Evolutionary conservation across 1,284 basidiomycete species (phyloP).

Genomic region (Trametes polyzona): DNA sequence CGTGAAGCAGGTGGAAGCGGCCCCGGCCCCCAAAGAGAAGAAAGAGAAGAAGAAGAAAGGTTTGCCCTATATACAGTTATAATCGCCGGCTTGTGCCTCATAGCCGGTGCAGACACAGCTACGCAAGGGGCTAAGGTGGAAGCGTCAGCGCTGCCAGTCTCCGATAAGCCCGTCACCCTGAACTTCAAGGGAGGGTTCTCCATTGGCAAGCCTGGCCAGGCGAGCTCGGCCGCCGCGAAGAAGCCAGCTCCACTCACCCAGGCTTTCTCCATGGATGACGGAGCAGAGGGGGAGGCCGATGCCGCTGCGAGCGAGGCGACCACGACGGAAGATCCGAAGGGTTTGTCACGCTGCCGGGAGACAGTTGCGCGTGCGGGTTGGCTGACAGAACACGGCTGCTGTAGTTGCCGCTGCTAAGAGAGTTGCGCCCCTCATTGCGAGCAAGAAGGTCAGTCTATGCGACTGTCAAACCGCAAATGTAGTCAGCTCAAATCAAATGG

Average conservation of each 20-base stretch:
- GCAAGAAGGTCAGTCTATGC: slow-evolving; percentile 74
- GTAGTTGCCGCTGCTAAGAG: slow-evolving; percentile 69
- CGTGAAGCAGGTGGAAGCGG: slow-evolving; percentile 37
- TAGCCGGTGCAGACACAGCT: neutral
- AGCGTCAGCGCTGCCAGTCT: slow-evolving; percentile 69
- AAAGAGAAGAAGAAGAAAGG: slow-evolving; percentile 73
- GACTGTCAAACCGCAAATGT: too few relatives aligned
- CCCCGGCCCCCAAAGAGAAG: slow-evolving; percentile 52
- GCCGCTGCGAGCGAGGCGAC: slow-evolving; percentile 25
- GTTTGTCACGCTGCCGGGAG: slow-evolving; percentile 43
- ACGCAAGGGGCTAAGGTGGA: slow-evolving; percentile 40
- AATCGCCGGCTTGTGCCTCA: neutral
- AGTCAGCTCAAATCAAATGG: too few relatives aligned
- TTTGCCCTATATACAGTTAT: slow-evolving; percentile 19
- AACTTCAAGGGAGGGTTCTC: slow-evolving; percentile 61
- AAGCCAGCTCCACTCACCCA: slow-evolving; percentile 47
- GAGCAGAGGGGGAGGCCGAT: slow-evolving; percentile 26
- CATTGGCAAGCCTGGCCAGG: slow-evolving; percentile 37
- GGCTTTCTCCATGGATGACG: slow-evolving; percentile 58
- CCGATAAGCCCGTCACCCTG: slow-evolving; percentile 77
- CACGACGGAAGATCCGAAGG: slow-evolving; percentile 55
- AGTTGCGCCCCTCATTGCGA: slow-evolving; percentile 82
- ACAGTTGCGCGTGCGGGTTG: slow-evolving; percentile 20
- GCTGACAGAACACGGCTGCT: slow-evolving; percentile 26
- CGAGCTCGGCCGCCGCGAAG: slow-evolving; percentile 25